Base-by-base conservation (phyloP, 2,329 filamentous ascomycete genomes). In the Fusarium tanahbumbuense region DNA sequence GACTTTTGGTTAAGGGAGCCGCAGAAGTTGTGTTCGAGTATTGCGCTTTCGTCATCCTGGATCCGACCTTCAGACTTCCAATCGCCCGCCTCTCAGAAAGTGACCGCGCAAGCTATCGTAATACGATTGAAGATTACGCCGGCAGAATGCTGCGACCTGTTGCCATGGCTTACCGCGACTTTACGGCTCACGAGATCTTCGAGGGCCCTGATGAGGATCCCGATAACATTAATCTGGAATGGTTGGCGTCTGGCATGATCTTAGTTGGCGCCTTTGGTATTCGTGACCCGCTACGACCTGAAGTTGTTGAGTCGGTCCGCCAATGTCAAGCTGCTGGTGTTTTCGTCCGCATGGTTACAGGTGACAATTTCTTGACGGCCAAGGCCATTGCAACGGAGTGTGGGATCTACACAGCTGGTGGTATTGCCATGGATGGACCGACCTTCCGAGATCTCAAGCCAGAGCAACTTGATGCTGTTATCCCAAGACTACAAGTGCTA, bases 131-230 rank as follows among this genome's bases (percentile, higher is more conserved):
- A 12, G 75, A 76, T 15, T 93, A 93, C 73, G 91, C 92, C 3
- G 86, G 86, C 9, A 86, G 88, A 11, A 92, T 91, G 60, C 85
- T 95, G 15, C 89, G 92, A 49, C 93, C 92, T 1, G 93, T 95
- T 56, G 92, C 88, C 20, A 84, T 94, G 68, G 85, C 92, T 7
- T 94, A 92, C 78, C 86, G 88, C 47, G 93, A 96, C 69, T 93
- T 92, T 63, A 85, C 89, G 28, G 83, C 82, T 61, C 92, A 90
- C 86, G 92, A 92, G 27, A 85, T 84, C 23, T 86, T 91, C 55
- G 91, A 88, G 12, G 76, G 85, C 32, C 73, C 76, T 7, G 75
- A 75, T 8, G 78, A 81, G 32, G 77, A 80, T 10, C 77, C 77
- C 2, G 77, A 77, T 7, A 65, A 73, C n/a, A 70, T 79, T 20